Base-by-base conservation (phyloP, 2,329 filamentous ascomycete species). In the Penicillium freii region DNA sequence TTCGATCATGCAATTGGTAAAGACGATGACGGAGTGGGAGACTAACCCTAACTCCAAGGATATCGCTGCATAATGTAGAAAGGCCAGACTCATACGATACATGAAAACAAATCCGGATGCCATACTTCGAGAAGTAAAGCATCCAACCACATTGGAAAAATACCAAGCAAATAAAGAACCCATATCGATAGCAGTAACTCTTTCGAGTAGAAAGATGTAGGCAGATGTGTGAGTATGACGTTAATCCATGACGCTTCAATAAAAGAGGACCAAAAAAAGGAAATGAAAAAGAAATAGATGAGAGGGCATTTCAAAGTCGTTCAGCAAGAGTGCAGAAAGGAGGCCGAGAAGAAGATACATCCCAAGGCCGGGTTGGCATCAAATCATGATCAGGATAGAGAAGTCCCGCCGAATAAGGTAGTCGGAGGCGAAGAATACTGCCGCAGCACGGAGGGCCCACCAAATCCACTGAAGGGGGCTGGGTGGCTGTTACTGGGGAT, bases 401-500 rank as follows among this genome's bases (percentile, higher is more conserved):
- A 63, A 49, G 59, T 59, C 54, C 58, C 66, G 60, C 66, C 67
- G 57, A 71, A 75, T 60, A 75, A 70, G 31, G 73, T 71, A 54
- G 72, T 65, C 23, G 69, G 67, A 43, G 75, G 72, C 56, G 75
- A 74, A 56, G 70, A 67, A 59, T 72, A 75, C 57, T 76, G 74
- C 44, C 75, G 71, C 21, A 73, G 64, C 47, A 69, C 67, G 23
- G 74, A 64, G 17, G 66, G 49, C 8, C 42, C 60, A n/a, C 69
- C 69, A 31, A 76, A 71, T 10, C 74, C 74, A 52, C 72, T 70
- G 61, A 75, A 71, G n/a, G 68, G 66, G 33, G 72, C 73, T 17
- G 74, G 67, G 48, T 72, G 76, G 57, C 70, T 75, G 31, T 81
- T 77, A 33, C 57, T 59, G 23, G 81, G 75, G 51, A 86, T 74